phyloP scores from a whole-genome alignment of 331 rosid genomes.

The Arachis monticola region DNA sequence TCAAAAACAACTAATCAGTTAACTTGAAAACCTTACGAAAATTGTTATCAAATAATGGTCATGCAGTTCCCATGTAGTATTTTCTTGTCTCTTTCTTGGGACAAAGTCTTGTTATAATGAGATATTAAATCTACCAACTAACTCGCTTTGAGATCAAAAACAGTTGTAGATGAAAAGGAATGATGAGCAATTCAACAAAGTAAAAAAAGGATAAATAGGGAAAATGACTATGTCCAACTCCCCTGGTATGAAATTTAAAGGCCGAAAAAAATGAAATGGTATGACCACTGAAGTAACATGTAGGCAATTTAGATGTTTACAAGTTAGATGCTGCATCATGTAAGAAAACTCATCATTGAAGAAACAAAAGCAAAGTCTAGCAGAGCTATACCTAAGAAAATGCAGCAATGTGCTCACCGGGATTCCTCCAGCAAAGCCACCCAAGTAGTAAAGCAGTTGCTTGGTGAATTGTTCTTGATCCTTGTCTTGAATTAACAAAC shows the following conservation, averaged over 20 bases:
- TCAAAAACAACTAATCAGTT: conserved; percentile 6
- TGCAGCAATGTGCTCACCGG: conserved; percentile 96
- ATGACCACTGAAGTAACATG: not conserved
- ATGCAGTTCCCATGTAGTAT: not conserved
- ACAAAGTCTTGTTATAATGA: conserved; percentile 7
- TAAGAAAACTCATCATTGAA: conserved; percentile 23
- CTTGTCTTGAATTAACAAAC: conserved; percentile 69
- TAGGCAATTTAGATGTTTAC: conserved; percentile 17
- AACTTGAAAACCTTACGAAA: conserved; percentile 14
- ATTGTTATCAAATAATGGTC: not conserved
- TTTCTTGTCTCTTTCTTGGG: not conserved
- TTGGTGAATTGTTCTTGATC: conserved; percentile 88
- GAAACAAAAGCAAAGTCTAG: conserved; percentile 45
- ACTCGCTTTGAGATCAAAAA: conserved; percentile 4
- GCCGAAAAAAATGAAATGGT: conserved; percentile 15
- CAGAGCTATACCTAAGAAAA: conserved; percentile 79
- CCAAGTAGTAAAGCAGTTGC: conserved; percentile 88
- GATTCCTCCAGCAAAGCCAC: conserved; percentile 94
- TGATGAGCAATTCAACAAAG: not conserved
- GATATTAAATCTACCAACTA: not conserved
- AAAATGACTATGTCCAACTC: conserved; percentile 4
- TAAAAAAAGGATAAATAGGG: not conserved
- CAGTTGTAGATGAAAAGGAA: conserved; percentile 19
- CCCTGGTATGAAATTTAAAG: conserved; percentile 4
- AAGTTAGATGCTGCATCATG: not conserved